These are phyloP conservation scores for Penicillium canariense DNA, from an alignment of 495 filamentous ascomycete species.

Conservation along the genomic window DNA sequence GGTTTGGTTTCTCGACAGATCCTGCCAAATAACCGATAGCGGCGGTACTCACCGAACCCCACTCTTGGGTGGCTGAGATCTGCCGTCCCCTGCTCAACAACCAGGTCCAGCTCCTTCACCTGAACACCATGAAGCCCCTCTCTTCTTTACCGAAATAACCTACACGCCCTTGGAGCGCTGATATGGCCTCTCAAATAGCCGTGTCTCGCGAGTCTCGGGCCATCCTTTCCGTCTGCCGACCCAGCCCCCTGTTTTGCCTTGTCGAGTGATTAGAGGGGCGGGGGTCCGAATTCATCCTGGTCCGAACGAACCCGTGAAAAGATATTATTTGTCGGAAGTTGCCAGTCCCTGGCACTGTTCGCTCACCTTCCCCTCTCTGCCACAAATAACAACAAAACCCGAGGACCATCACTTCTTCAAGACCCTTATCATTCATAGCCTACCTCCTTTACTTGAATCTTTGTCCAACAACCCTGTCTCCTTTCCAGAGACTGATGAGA, in stretches of 20 bases:
- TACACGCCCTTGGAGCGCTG: no score
- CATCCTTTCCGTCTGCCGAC: no score
- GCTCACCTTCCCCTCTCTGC: neutral
- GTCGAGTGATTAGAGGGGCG: neutral
- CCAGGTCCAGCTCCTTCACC: no score
- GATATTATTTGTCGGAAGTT: neutral
- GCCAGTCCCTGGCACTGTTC: neutral
- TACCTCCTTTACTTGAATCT: neutral
- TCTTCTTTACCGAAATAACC: no score
- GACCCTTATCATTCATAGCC: neutral
- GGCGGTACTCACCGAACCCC: no score
- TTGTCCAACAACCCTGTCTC: neutral
- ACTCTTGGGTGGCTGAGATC: no score
- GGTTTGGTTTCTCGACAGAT: no score
- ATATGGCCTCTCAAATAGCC: no score
- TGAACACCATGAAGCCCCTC: no score
- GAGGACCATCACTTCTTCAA: constrained; percentile 1
- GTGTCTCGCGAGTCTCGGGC: no score
- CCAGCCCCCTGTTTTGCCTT: neutral
- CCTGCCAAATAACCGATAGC: no score
- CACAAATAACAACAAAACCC: constrained; percentile 1
- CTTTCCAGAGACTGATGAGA: neutral
- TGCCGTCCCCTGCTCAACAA: no score
- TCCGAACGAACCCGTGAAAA: neutral
- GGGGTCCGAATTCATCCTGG: neutral